Base-by-base conservation (phyloP, 176 grass and related monocot species). In the Oryza australiensis region DNA sequence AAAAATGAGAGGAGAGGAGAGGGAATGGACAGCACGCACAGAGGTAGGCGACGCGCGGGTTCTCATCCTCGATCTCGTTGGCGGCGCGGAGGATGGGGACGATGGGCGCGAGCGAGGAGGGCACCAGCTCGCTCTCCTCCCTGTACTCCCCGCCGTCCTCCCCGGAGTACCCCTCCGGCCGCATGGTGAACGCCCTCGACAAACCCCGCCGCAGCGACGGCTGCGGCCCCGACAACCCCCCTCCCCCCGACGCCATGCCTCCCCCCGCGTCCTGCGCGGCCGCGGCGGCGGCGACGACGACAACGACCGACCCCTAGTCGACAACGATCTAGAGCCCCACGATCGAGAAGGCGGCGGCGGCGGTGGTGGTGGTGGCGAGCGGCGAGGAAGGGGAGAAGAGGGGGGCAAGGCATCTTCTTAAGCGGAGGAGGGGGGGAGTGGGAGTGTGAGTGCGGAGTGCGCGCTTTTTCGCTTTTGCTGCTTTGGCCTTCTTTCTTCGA, bases 61-160 rank as follows among this genome's bases (percentile, higher is more conserved):
- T 95, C 0, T 77, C n/a, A 3, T 11, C 2, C 91, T 99, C 97
- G 80, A 99, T 92, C 83, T 94, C 97, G 88, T 95, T 99, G 46
- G 97, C 97, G 34, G 92, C 91, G 72, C 97, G 97, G 77, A 99
- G 89, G 65, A 99, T 90, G 80, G 93, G 96, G 34, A 89, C 91
- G 43, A 99, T 92, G 42, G 87, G 75, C 28, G 87, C 91, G 22
- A 99, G 93, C 45, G 93, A 90, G 28, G 87, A 57, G 0, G 96
- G 96, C 62, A 99, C 96, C 26, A 95, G 80, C 85, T 99, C 96
- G 62, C 90, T 97, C 64, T 99, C 96, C 71, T 64, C 77, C 11
- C 64, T 34, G 3, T 71, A 72, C 33, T 86, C 90, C 24, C 38
- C 68, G 30, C 48, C 82, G 18, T 86, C 89, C 80, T 89, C 89